Conservation (phyloP, 2,329 filamentous ascomycete genomes). For the Arthrobotrys sinensis region DNA sequence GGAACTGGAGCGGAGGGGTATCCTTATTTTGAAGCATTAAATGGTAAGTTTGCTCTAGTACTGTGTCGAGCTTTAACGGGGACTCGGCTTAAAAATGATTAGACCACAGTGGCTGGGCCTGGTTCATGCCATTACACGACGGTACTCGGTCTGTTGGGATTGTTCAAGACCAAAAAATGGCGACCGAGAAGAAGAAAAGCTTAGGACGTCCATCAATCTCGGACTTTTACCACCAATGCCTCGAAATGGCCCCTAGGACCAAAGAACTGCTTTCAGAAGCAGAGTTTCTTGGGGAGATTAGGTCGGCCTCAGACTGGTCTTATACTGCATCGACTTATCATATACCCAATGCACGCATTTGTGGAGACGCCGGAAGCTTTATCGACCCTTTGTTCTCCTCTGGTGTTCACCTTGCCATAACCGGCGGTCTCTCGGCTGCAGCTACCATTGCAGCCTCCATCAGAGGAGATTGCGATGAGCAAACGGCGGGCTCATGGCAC, state of each 20-base stretch:
- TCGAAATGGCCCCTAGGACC: slow-evolving; percentile 66
- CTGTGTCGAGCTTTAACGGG: background rate
- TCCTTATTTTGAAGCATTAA: slow-evolving; percentile 70
- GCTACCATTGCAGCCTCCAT: slow-evolving; percentile 68
- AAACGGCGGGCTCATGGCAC: slow-evolving; percentile 68
- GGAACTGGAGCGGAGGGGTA: slow-evolving; percentile 67
- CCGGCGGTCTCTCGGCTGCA: slow-evolving; percentile 69
- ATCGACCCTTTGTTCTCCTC: slow-evolving; percentile 72
- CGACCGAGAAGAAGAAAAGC: slow-evolving; percentile 66
- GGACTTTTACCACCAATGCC: slow-evolving; percentile 67
- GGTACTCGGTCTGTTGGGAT: slow-evolving; percentile 69
- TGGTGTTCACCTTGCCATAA: slow-evolving; percentile 70
- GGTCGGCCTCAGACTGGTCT: slow-evolving; percentile 70
- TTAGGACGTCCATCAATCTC: slow-evolving; percentile 55
- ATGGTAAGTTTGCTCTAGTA: slow-evolving; percentile 63
- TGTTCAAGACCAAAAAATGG: slow-evolving; percentile 68
- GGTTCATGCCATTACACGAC: slow-evolving; percentile 72
- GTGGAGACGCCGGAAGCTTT: slow-evolving; percentile 71
- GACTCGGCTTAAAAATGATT: background rate
- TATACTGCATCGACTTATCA: slow-evolving; percentile 70
- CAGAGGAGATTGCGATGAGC: slow-evolving; percentile 68
- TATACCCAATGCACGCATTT: slow-evolving; percentile 67
- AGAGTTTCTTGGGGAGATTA: slow-evolving; percentile 67
- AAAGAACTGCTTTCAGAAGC: slow-evolving; percentile 65
- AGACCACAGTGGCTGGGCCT: slow-evolving; percentile 71